Evolutionary conservation across 768 basidiomycete species (phyloP), one percentile per base, ranked within the genome.

Genomic region (Tylopilus cervinicoccineus): DNA sequence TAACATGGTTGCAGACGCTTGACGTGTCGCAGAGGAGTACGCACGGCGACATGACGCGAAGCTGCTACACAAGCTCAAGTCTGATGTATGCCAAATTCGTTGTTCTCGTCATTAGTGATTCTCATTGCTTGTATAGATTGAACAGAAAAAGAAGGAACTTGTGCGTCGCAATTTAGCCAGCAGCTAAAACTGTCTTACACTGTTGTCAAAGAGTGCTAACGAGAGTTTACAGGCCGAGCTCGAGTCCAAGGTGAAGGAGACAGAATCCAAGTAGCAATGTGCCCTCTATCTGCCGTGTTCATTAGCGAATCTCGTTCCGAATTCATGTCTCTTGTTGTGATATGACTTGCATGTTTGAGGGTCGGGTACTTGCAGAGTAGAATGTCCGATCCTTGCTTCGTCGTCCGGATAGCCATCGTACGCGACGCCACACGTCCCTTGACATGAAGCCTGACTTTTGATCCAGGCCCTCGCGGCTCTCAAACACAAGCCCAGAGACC

Each of bases 51-150:
- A 81, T 47, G 86, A 88, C 49, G 58, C 65, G 12, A 77, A 75
- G 56, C 73, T 80, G 46, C 59, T 88, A 34, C 67, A 72, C 58
- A 86, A 86, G 67, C 63, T 88, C 64, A 77, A 62, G 69, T 70
- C 65, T 14, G 56, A 78, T 72, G 86, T 85, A 48, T 20, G 77
- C 58, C 14, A 0, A 31, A 28, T 11, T 12, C 24, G 1, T 22
- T 31, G 20, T 20, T 2, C 19, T 5, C 12, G 10, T 22, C 7
- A 6, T 8, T 7, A 13, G n/a, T 20, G 12, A 40, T 23, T 16
- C 24, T 48, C 31, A 52, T 13, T 11, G 6, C 14, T 14, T 13
- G 23, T 43, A 8, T 22, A 71, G 69, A 51, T 70, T 14, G 64
- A 66, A 34, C 48, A 52, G 14, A 66, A 69, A 39, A 63, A 66